phyloP scores from a whole-genome alignment of 345 rosid species.

The Citropsis articulata region DNA sequence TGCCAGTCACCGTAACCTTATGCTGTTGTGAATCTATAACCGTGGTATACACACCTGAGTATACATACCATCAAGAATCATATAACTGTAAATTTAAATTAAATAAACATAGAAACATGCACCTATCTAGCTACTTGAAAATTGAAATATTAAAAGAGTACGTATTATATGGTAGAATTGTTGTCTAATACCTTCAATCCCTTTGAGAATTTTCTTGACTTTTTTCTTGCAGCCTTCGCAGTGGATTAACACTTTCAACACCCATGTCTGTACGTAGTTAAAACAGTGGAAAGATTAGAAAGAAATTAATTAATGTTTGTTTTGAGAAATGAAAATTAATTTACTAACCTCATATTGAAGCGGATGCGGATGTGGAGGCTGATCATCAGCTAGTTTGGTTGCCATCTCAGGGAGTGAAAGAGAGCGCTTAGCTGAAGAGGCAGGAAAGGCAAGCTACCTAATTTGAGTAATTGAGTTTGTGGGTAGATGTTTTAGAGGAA shows the following conservation, averaged over 20 bases:
- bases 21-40: constrained; percentile 53
- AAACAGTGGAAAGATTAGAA: not conserved
- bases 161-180: too few relatives aligned
- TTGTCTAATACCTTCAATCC: constrained; percentile 47
- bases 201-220: constrained; percentile 65
- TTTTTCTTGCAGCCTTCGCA: constrained; percentile 77
- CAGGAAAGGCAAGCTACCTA: not conserved
- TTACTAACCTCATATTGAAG: constrained; percentile 43
- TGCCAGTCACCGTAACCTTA: constrained; percentile 62
- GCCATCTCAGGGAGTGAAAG: constrained; percentile 31
- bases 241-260: constrained; percentile 60
- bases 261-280: constrained; percentile 48
- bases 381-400: constrained; percentile 29
- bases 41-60: constrained; percentile 55
- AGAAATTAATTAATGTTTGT: not conserved
- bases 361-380: constrained; percentile 23
- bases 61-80: not conserved
- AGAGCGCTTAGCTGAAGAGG: not conserved
- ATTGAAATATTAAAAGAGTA: too few relatives aligned
- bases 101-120: not conserved
- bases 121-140: not conserved
- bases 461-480: not conserved
- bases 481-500: not conserved
- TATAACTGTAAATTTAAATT: not conserved
- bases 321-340: not conserved